Conservation (phyloP, 768 basidiomycete genomes). For the Agrocybe praecox region DNA sequence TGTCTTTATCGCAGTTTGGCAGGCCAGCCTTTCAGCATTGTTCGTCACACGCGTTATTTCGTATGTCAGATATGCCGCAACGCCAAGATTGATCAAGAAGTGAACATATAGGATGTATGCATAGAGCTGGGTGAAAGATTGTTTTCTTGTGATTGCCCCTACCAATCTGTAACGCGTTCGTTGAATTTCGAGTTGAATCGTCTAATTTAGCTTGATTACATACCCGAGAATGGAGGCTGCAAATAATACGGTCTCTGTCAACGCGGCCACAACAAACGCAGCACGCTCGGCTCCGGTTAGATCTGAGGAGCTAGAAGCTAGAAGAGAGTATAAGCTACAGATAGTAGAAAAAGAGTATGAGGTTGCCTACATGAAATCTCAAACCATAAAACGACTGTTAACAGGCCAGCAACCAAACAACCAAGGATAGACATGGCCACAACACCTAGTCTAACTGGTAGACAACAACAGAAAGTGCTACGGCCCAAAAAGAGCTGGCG, state of each 20-base stretch:
- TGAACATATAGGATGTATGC: slow-evolving; percentile 59
- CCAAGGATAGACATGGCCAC: slow-evolving; percentile 54
- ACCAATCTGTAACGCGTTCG: slow-evolving; percentile 45
- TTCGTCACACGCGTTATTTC: slow-evolving; percentile 47
- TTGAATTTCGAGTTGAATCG: neutral
- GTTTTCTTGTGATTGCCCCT: slow-evolving; percentile 65
- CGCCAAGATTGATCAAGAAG: slow-evolving; percentile 54
- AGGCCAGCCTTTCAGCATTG: slow-evolving; percentile 43
- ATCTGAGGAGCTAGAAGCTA: slow-evolving; percentile 31
- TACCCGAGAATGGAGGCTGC: slow-evolving; percentile 60
- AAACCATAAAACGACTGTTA: slow-evolving; percentile 62
- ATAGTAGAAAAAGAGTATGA: neutral
- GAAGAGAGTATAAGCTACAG: neutral
- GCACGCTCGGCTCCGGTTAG: slow-evolving; percentile 35
- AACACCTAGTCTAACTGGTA: slow-evolving; percentile 66
- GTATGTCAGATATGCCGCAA: slow-evolving; percentile 54
- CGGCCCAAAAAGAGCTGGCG: slow-evolving; percentile 49
- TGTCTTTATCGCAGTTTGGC: slow-evolving; percentile 45
- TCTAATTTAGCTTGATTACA: slow-evolving; percentile 10
- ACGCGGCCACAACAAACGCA: slow-evolving; percentile 50
- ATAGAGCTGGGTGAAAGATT: slow-evolving; percentile 58
- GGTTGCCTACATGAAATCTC: slow-evolving; percentile 50
- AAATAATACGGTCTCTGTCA: slow-evolving; percentile 57
- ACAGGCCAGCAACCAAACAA: slow-evolving; percentile 53
- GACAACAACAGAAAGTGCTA: slow-evolving; percentile 61